Evolutionary conservation across 305 asterid species (phyloP).

Genomic region (Caryopteris hybrid): DNA sequence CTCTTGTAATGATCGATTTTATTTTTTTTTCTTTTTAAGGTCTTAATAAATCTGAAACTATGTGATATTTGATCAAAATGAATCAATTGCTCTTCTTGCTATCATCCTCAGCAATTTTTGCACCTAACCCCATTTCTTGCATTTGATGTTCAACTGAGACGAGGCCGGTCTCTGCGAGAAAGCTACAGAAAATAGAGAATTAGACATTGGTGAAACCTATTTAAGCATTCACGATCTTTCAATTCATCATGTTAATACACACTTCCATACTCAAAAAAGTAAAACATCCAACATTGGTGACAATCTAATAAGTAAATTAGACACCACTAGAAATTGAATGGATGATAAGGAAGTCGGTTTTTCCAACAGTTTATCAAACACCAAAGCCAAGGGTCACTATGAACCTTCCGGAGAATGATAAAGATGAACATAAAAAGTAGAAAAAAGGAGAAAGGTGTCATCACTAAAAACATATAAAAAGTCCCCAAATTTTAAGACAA

Average conservation of each 20-base stretch:
- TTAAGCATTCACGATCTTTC: neutral
- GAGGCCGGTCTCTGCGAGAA: conserved; percentile 74
- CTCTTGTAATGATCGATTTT: neutral
- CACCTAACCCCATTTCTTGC: conserved; percentile 57
- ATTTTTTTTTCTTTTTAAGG: conserved; percentile 13
- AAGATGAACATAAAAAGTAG: neutral
- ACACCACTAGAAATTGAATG: neutral
- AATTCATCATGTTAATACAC: neutral
- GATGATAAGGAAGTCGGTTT: neutral
- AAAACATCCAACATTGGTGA: neutral
- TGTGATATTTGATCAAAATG: conserved; percentile 12
- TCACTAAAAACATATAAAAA: neutral
- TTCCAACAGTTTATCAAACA: neutral
- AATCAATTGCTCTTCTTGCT: conserved; percentile 46
- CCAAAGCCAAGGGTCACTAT: neutral
- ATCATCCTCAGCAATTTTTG: conserved; percentile 28
- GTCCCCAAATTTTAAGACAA: neutral
- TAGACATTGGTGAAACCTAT: neutral
- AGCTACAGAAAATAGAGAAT: conserved; percentile 31
- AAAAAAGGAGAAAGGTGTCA: neutral
- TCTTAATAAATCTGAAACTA: conserved; percentile 16
- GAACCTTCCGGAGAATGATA: neutral
- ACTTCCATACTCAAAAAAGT: neutral
- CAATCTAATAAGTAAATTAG: neutral
- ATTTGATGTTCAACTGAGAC: conserved; percentile 72